Base-by-base conservation (phyloP, 2,329 filamentous ascomycete genomes). In the Shiraia sp. region DNA sequence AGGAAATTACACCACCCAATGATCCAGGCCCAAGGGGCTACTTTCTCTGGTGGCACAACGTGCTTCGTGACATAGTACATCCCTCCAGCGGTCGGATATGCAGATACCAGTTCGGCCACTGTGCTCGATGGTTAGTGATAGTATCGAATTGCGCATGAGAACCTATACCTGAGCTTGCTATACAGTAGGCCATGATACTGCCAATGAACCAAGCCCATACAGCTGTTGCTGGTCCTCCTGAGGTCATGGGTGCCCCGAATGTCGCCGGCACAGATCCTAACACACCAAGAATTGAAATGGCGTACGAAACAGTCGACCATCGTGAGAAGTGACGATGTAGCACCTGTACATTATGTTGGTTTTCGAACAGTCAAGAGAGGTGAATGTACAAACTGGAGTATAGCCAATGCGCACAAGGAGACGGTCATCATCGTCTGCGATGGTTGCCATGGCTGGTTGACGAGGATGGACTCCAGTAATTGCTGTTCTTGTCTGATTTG, bases 11-110 rank as follows among this genome's bases (percentile, higher is more conserved):
- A 82, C 82, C 81, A 85, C n/a, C 82, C 82, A 40, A 84, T 81
- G 30, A 84, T 72, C 82, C 82, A 85, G 0, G 80, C 77, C 73
- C 81, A 84, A 10, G 83, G 75, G 2, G 82, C 78, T 22, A 83
- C 80, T 57, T 83, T 77, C 40, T 81, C 74, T 12, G 73, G 69
- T 7, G 81, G 81, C 2, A 85, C 81, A 24, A 85, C 81, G 57
- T 82, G 78, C 55, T 85, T 85, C 8, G 80, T 83, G 24, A 84
- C 81, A 60, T 84, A 86, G 63, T 85, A 85, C 80, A 86, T 85
- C 2, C 82, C 82, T 14, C 82, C 82, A 2, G 81, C 81, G 2
- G 82, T 86, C 24, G 82, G 82, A 66, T 85, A 85, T 23, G 81
- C 82, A 6, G 81, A 85, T 19, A 85, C 81, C 37, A 85, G 66